Evolutionary conservation across 768 basidiomycete species (phyloP).

Genomic region (Suillus clintonianus): DNA sequence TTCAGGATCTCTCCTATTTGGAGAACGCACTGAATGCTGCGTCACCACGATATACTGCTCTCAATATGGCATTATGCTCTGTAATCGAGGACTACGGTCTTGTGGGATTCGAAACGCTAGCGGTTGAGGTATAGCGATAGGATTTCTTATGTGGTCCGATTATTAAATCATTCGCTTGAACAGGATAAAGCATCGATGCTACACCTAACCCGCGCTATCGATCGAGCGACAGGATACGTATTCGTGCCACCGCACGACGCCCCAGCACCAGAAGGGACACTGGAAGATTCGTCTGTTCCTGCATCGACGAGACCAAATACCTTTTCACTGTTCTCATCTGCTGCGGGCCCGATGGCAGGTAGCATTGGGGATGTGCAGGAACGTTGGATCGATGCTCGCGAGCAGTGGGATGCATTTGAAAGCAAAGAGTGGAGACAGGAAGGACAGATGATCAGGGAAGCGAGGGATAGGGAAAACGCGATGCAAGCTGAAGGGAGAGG

Average conservation of each 20-base stretch:
- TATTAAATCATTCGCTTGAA: not conserved
- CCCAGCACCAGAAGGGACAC: constrained; percentile 33
- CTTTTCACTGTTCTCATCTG: constrained; percentile 66
- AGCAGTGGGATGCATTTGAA: constrained; percentile 83
- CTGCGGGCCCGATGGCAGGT: constrained; percentile 54
- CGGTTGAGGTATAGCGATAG: constrained; percentile 73
- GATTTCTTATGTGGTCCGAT: not conserved
- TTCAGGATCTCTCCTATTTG: constrained; percentile 91
- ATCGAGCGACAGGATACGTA: constrained; percentile 90
- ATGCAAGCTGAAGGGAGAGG: constrained; percentile 1
- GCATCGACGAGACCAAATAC: constrained; percentile 59
- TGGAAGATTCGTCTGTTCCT: constrained; percentile 31
- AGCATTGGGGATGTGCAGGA: constrained; percentile 84
- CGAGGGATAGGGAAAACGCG: constrained; percentile 16
- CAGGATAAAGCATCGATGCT: constrained; percentile 97
- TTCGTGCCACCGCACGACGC: constrained; percentile 63
- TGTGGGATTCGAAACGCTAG: constrained; percentile 95
- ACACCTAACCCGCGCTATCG: constrained; percentile 78
- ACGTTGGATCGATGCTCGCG: constrained; percentile 86
- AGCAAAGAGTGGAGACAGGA: constrained; percentile 75
- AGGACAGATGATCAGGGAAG: constrained; percentile 47
- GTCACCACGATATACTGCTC: constrained; percentile 67
- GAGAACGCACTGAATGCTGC: constrained; percentile 68
- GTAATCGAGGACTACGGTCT: constrained; percentile 92
- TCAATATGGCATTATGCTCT: constrained; percentile 90